Base-by-base conservation (phyloP, 2,329 filamentous ascomycete genomes). In the Epichloe elymi region DNA sequence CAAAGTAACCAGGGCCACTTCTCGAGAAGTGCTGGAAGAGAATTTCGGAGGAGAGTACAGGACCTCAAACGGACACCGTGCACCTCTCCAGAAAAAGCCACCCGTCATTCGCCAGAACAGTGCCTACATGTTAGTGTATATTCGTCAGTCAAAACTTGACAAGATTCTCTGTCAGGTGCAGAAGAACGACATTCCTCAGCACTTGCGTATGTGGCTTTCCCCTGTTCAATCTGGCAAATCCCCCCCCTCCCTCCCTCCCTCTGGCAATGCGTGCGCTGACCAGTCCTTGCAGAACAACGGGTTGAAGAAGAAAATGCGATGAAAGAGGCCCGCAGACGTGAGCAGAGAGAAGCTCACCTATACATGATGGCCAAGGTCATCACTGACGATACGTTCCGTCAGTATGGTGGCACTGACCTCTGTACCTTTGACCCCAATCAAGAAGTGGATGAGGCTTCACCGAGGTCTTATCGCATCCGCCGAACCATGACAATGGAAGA, bases 101-200 rank as follows among this genome's bases (percentile, higher is more conserved):
- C 78, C 79, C 1, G 66, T 80, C 59, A 76, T 83, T 69, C 75
- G 81, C 50, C 79, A 82, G 54, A 84, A 82, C 68, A 98, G 90
- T 65, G 94, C 93, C 5, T 98, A 98, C 74, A 98, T 98, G 93
- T 70, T 98, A 74, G 94, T 98, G 2, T 98, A 98, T 63, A 88
- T 98, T 57, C 84, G 93, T 44, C 87, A 95, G 65, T 86, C 84
- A 48, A 80, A 84, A 51, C 69, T 95, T n/a, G 86, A 95, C 61
- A 77, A 86, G 57, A 83, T 97, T 46, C 75, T 98, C 49, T 80
- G 84, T 41, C 79, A 83, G 0, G 85, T 93, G 38, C 76, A 79
- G n/a, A 76, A 85, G 56, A 78, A 85, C 2, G 85, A 95, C 60
- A 87, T 89, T 15, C 94, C 93, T 2, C 65, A 74, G 49, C 90